Evolutionary conservation across 2,329 filamentous ascomycete species (phyloP).

Genomic region (Fusarium sp.): DNA sequence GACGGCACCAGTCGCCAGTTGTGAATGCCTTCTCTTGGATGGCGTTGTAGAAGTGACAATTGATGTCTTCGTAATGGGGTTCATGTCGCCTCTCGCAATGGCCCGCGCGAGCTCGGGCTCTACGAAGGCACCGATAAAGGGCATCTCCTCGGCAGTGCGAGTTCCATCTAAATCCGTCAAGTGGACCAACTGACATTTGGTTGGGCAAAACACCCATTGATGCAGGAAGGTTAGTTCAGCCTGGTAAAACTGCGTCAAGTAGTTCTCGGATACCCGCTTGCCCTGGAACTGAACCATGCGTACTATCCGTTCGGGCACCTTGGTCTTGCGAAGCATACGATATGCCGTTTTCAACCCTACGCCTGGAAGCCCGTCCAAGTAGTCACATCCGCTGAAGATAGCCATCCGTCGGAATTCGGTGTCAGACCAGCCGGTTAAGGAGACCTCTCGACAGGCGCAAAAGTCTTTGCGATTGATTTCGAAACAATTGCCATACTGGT

Average conservation of each 20-base stretch:
- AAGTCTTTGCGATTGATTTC: constrained; percentile 94
- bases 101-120: constrained; percentile 76
- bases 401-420: constrained; percentile 94
- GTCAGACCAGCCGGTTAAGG: constrained; percentile 91
- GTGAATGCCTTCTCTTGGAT: constrained; percentile 59
- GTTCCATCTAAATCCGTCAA: constrained; percentile 76
- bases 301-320: constrained; percentile 84
- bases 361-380: constrained; percentile 85
- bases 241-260: constrained; percentile 83
- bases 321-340: constrained; percentile 89
- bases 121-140: constrained; percentile 83
- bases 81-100: constrained; percentile 84
- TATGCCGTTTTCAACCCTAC: constrained; percentile 96
- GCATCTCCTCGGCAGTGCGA: constrained; percentile 76
- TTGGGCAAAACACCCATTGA: constrained; percentile 93
- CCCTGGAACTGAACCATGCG: constrained; percentile 90
- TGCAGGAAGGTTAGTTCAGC: constrained; percentile 94
- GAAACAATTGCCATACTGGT: constrained; percentile 92
- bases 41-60: constrained; percentile 61
- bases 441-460: constrained; percentile 87
- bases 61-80: constrained; percentile 87
- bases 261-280: constrained; percentile 85
- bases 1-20: constrained; percentile 46
- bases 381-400: constrained; percentile 96
- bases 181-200: constrained; percentile 77